phyloP scores from a whole-genome alignment of 2,329 filamentous ascomycete genomes.

The Ambrosiella xylebori region DNA sequence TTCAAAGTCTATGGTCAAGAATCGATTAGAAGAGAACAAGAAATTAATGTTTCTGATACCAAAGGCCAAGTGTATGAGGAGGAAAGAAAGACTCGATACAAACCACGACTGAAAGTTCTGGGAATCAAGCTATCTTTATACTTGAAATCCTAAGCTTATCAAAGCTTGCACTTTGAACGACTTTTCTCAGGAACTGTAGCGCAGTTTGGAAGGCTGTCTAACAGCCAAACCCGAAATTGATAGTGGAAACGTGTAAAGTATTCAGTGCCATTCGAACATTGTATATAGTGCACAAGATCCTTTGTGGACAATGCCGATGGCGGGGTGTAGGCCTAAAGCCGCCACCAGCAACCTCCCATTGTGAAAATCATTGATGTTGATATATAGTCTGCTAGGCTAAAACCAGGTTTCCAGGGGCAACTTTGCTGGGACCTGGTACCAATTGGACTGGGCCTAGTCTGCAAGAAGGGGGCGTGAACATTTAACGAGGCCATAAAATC shows the following conservation, averaged over 20 bases:
- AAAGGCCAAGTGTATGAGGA: not conserved
- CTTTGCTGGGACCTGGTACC: not conserved
- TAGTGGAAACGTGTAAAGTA: constrained; percentile 11
- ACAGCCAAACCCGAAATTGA: not conserved
- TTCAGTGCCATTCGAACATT: too few relatives aligned
- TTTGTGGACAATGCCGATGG: not conserved
- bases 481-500: not conserved
- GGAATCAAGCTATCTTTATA: constrained; percentile 9
- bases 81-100: not conserved
- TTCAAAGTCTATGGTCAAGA: constrained; percentile 8
- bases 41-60: not conserved
- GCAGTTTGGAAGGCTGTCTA: not conserved
- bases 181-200: not conserved
- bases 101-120: not conserved
- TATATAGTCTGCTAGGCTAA: not conserved
- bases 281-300: not conserved
- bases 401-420: constrained; percentile 5
- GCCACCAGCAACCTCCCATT: not conserved
- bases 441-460: constrained; percentile 6
- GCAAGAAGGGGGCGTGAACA: constrained; percentile 7
- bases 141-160: not conserved
- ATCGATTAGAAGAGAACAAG: not conserved
- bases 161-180: not conserved
- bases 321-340: not conserved
- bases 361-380: not conserved